A percentile compares a stretch with the other conserved stretches of the same genome.
Conservation (phyloP, 2,329 filamentous ascomycete species). For the Whalleya microplaca region DNA sequence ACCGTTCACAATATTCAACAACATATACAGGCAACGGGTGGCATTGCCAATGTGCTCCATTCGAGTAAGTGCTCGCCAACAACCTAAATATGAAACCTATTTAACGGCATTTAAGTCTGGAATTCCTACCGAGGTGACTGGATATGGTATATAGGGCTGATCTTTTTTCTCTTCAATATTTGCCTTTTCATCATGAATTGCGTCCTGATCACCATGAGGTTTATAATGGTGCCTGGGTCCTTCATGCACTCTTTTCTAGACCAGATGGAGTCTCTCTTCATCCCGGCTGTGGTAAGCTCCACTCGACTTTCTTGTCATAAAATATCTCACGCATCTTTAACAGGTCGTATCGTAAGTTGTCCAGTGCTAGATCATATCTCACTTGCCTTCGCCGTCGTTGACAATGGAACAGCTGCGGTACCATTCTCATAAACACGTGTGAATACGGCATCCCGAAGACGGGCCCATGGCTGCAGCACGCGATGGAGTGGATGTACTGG, state of each 20-base stretch:
- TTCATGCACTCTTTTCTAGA: conserved; percentile 74
- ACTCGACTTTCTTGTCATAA: background rate
- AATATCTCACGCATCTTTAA: conserved; percentile 7
- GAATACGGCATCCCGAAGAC: conserved; percentile 71
- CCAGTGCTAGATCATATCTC: conserved; percentile 42
- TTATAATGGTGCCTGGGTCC: conserved; percentile 70
- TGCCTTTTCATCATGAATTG: conserved; percentile 66
- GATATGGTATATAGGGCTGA: conserved; percentile 60
- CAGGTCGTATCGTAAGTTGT: conserved; percentile 32
- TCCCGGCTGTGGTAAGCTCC: conserved; percentile 65
- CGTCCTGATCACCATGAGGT: conserved; percentile 67
- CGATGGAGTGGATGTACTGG: conserved; percentile 74
- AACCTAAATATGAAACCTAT: background rate
- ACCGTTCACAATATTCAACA: conserved; percentile 6
- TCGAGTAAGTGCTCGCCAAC: conserved; percentile 47
- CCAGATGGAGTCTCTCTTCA: conserved; percentile 78
- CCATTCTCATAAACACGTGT: conserved; percentile 76
- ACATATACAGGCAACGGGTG: conserved; percentile 53
- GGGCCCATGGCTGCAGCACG: conserved; percentile 62
- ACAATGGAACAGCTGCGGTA: conserved; percentile 62
- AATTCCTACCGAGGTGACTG: conserved; percentile 56
- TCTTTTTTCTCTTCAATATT: conserved; percentile 67
- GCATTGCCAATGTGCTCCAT: conserved; percentile 59
- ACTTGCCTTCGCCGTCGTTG: conserved; percentile 41
- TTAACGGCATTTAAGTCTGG: conserved; percentile 40